Conservation (phyloP, 2,329 filamentous ascomycete genomes). For the Aspergillus novoparasiticus region DNA sequence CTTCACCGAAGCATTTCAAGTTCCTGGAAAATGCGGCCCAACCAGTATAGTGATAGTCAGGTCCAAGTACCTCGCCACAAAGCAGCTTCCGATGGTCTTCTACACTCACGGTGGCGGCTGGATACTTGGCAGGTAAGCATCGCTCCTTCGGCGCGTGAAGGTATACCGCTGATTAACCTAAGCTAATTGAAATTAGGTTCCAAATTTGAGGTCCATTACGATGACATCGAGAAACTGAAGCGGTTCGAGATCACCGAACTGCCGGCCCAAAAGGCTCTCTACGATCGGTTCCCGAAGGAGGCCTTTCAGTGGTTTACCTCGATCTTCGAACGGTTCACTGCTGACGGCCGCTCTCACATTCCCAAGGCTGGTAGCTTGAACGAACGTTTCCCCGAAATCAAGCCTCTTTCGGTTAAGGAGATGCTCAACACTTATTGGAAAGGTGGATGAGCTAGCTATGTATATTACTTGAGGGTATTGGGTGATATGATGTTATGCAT, state of each 20-base stretch:
- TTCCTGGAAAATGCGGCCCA: no score
- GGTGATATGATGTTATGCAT: not conserved
- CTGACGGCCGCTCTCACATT: not conserved
- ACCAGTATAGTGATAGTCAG: not conserved
- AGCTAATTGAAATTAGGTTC: conserved; percentile 7
- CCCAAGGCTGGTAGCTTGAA: conserved; percentile 18
- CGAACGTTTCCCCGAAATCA: conserved; percentile 24
- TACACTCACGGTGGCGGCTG: conserved; percentile 18
- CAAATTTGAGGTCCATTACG: conserved; percentile 34
- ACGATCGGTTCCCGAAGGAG: conserved; percentile 26
- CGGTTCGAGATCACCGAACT: conserved; percentile 34
- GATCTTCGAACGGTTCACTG: conserved; percentile 20
- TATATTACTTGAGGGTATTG: fast-evolving
- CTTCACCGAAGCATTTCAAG: no score
- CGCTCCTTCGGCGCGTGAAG: not conserved
- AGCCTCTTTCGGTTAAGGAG: conserved; percentile 9
- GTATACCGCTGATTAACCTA: no score
- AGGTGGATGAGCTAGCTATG: not conserved
- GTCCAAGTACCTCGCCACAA: not conserved
- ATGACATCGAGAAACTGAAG: conserved; percentile 33
- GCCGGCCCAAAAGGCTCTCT: conserved; percentile 24
- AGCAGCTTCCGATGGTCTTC: conserved; percentile 11
- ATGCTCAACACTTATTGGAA: conserved; percentile 2
- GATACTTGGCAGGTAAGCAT: conserved; percentile 16
- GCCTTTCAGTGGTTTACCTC: conserved; percentile 23